Evolutionary conservation across 2,329 filamentous ascomycete genomes (phyloP).

Genomic region (Thelonectria olida): DNA sequence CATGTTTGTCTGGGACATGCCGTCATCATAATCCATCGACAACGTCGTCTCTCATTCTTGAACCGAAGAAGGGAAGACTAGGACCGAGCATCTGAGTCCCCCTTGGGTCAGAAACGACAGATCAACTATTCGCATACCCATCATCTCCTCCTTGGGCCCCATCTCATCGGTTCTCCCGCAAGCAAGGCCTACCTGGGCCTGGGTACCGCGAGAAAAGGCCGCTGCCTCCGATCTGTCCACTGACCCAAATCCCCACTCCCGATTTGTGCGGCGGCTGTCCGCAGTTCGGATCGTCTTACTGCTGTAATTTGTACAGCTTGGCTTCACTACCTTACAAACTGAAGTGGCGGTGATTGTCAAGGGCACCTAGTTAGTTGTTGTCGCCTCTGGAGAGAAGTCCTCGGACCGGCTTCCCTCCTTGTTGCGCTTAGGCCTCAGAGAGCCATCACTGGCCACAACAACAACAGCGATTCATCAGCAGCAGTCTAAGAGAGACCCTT

Average conservation of each 20-base stretch:
- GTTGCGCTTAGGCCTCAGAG: too few relatives aligned
- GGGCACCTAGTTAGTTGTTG: too few relatives aligned
- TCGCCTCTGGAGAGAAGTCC: too few relatives aligned
- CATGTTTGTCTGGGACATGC: constrained; percentile 11
- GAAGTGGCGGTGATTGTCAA: too few relatives aligned
- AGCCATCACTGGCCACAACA: too few relatives aligned
- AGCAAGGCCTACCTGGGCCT: too few relatives aligned
- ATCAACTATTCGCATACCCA: not conserved
- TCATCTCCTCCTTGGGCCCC: not conserved
- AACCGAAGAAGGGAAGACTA: not conserved
- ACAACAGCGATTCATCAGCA: too few relatives aligned
- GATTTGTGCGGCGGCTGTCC: too few relatives aligned
- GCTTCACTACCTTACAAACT: too few relatives aligned
- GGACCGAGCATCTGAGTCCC: not conserved
- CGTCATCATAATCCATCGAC: constrained; percentile 2
- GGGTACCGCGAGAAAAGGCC: constrained; percentile 3
- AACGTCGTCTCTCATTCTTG: constrained; percentile 1
- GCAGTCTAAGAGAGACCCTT: too few relatives aligned
- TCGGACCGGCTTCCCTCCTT: too few relatives aligned
- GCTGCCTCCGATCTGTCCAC: constrained; percentile 9
- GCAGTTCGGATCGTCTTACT: too few relatives aligned
- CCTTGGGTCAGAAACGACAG: not conserved
- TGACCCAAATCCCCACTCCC: constrained; percentile 8
- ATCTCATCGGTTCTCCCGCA: not conserved
- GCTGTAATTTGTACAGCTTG: not conserved